These are phyloP conservation scores for Magnolia changhungtana DNA, from an alignment of 164 flowering plant genomes.

Conservation along the genomic window DNA sequence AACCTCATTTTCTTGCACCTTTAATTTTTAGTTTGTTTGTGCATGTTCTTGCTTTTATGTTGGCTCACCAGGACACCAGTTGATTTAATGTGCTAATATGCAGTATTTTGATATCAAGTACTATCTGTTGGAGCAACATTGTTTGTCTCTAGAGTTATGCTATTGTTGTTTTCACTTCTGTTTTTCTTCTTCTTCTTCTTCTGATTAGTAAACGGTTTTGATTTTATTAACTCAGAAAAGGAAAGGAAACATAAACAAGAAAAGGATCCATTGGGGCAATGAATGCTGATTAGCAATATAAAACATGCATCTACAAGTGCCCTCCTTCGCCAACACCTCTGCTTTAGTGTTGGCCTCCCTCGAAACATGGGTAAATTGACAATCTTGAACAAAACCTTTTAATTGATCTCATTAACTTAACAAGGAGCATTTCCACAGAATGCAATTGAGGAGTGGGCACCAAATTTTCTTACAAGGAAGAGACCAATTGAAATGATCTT, in stretches of 20 bases:
- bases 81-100: background rate
- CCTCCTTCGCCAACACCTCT: background rate
- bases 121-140: no score
- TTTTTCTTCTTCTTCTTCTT: background rate
- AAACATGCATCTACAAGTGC: background rate
- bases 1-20: slow-evolving; percentile 1
- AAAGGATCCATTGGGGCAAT: background rate
- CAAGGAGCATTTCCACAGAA: no score
- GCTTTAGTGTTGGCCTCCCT: no score
- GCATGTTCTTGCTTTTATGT: background rate
- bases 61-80: background rate
- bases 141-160: background rate
- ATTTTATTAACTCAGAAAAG: background rate
- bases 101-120: background rate
- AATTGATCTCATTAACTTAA: no score
- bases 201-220: background rate
- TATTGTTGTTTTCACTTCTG: background rate
- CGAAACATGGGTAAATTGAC: no score
- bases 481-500: no score
- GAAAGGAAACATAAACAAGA: background rate
- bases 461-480: no score
- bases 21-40: background rate
- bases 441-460: no score
- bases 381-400: no score
- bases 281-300: background rate